These are phyloP conservation scores for Fomitopsis betulina DNA, from an alignment of 1,284 basidiomycete genomes.

Conservation along the genomic window DNA sequence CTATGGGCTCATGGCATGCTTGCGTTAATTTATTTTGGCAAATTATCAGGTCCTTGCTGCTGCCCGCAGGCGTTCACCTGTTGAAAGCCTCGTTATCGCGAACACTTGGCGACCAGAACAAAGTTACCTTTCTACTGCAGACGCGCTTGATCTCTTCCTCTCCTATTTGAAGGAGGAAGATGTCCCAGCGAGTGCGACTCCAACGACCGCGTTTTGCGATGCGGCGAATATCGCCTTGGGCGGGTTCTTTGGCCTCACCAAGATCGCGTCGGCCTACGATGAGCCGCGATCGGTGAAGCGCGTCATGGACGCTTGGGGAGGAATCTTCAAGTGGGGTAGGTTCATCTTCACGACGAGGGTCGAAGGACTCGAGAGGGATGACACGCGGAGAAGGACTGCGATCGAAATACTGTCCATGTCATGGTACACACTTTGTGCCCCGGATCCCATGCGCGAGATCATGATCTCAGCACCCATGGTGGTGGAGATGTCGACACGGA, in stretches of 20 bases:
- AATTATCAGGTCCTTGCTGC: constrained; percentile 10
- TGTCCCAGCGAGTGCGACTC: constrained; percentile 2
- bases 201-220: neutral
- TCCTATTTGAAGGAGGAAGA: constrained; percentile 7
- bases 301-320: constrained; percentile 29
- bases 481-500: constrained; percentile 30
- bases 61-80: constrained; percentile 5
- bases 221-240: constrained; percentile 26
- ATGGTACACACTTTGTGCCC: constrained; percentile 28
- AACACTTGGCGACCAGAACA: neutral
- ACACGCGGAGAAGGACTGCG: constrained; percentile 16
- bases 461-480: constrained; percentile 28
- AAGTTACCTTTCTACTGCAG: neutral
- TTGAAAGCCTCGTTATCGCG: neutral
- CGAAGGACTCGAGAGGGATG: constrained; percentile 10
- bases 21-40: neutral
- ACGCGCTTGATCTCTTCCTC: constrained; percentile 12
- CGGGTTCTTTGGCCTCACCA: constrained; percentile 30
- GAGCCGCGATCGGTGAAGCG: constrained; percentile 14
- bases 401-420: constrained; percentile 27
- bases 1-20: too few relatives aligned
- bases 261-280: constrained; percentile 25
- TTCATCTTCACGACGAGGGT: constrained; percentile 29
- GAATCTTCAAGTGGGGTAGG: constrained; percentile 33
- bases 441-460: constrained; percentile 22